phyloP scores from a whole-genome alignment of 345 rosid species.

The Laguncularia racemosa region DNA sequence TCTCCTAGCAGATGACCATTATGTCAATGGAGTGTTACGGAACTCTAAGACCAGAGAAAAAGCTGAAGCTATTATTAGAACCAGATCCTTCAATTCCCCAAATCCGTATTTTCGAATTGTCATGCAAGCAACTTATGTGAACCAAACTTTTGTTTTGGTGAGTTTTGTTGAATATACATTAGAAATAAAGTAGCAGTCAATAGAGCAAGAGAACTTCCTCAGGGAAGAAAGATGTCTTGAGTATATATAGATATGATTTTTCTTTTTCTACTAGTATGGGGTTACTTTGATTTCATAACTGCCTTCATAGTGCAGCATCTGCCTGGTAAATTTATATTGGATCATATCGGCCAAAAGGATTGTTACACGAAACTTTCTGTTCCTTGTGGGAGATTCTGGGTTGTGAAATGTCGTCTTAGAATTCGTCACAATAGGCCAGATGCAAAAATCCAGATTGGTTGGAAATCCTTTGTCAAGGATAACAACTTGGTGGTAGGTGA shows the following conservation, averaged over 20 bases:
- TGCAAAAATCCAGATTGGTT: slow-evolving; percentile 5
- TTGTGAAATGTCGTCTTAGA: background rate
- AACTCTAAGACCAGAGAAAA: background rate
- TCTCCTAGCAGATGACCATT: too few relatives aligned
- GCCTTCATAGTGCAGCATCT: background rate
- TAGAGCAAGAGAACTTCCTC: too few relatives aligned
- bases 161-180: background rate
- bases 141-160: background rate
- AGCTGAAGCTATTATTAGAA: background rate
- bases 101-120: background rate
- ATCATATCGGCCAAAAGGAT: background rate
- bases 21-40: too few relatives aligned
- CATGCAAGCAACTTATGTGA: background rate
- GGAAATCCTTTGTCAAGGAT: slow-evolving; percentile 15
- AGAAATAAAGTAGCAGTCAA: too few relatives aligned
- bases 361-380: background rate
- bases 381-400: slow-evolving; percentile 1
- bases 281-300: too few relatives aligned
- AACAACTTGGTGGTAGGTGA: slow-evolving; percentile 13
- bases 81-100: background rate
- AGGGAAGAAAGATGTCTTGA: background rate
- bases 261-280: too few relatives aligned
- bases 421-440: background rate
- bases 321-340: slow-evolving; percentile 1
- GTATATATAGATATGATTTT: background rate